Evolutionary conservation across 1,139 yeast genomes (phyloP), one percentile per base, ranked within the genome.

Genomic region (Spencermartinsiella ligniputridi): DNA sequence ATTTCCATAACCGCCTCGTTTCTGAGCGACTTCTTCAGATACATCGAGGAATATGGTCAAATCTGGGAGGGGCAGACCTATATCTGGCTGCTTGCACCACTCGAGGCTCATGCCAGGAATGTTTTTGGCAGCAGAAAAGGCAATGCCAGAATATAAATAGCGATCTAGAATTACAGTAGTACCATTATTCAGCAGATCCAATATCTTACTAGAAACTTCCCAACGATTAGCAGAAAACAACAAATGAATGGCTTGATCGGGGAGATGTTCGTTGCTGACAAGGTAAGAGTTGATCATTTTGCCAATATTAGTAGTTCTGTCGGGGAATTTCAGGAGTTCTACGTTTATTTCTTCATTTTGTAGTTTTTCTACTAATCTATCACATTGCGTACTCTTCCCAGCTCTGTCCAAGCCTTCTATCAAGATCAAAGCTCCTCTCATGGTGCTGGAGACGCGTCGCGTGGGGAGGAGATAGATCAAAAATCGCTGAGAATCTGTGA

Each of bases 361-460:
- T 8, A 87, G 65, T 2, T 41, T 21, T 2, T 67, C 59, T 1
- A 68, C 58, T 3, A 87, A 67, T 3, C 67, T 55, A 2, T 67
- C 68, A 2, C 92, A 83, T 62, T 94, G 98, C 0, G 97, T 89
- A 1, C 96, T 79, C 62, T 94, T 94, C 0, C 99, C 99, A 0
- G 97, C 83, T 42, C 98, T 70, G 61, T 94, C 99, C 1, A 92
- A 76, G 0, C 99, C 99, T 64, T 94, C 99, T 3, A 94, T 74
- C 4, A 88, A 75, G 20, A 94, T 83, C 41, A 94, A 69, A 40
- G 75, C 74, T 2, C 97, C 97, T n/a, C 32, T 9, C 32, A 27
- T 27, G 6, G 15, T 27, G 6, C 25, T 22, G 6, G 25, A 22
- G n/a, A n/a, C n/a, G n/a, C n/a, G n/a, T n/a, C n/a, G n/a, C n/a